These are phyloP conservation scores for Serendipita vermifera DNA, from an alignment of 768 basidiomycete genomes.

Conservation along the genomic window DNA sequence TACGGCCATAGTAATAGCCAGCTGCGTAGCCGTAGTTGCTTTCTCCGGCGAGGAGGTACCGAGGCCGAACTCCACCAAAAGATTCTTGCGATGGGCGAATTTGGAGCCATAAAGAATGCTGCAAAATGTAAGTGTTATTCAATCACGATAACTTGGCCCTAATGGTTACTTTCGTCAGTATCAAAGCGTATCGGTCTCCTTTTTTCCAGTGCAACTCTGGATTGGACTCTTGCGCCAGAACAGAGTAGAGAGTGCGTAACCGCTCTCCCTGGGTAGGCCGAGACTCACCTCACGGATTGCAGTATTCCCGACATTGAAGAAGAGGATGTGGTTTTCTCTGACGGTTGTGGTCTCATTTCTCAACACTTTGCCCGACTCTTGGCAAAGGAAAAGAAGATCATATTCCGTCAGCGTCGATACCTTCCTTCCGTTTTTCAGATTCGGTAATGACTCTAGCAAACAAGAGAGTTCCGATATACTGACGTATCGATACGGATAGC, in stretches of 20 bases:
- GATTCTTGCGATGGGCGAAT: constrained; percentile 47
- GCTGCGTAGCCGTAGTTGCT: constrained; percentile 49
- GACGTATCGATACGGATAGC: constrained; percentile 23
- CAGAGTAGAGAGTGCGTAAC: constrained; percentile 29
- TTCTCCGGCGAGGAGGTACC: constrained; percentile 39
- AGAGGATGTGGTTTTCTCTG: constrained; percentile 48
- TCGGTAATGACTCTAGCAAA: no score
- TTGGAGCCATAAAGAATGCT: constrained; percentile 45
- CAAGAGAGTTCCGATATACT: no score
- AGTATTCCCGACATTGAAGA: constrained; percentile 43
- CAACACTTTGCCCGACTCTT: constrained; percentile 37
- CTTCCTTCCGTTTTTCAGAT: constrained; percentile 53
- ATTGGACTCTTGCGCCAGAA: constrained; percentile 39
- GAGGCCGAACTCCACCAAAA: constrained; percentile 46
- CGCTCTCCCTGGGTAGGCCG: neutral
- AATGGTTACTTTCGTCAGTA: constrained; percentile 27
- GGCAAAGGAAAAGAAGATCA: constrained; percentile 40
- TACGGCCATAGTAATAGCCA: constrained; percentile 64
- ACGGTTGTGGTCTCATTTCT: constrained; percentile 57
- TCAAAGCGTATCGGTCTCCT: constrained; percentile 57
- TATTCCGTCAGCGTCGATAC: constrained; percentile 43
- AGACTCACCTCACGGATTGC: neutral
- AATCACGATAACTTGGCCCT: neutral
- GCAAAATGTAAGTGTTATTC: constrained; percentile 39
- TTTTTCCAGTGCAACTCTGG: constrained; percentile 51